phyloP scores from a whole-genome alignment of 169 alveolate species.

The Toxoplasma gondii region DNA sequence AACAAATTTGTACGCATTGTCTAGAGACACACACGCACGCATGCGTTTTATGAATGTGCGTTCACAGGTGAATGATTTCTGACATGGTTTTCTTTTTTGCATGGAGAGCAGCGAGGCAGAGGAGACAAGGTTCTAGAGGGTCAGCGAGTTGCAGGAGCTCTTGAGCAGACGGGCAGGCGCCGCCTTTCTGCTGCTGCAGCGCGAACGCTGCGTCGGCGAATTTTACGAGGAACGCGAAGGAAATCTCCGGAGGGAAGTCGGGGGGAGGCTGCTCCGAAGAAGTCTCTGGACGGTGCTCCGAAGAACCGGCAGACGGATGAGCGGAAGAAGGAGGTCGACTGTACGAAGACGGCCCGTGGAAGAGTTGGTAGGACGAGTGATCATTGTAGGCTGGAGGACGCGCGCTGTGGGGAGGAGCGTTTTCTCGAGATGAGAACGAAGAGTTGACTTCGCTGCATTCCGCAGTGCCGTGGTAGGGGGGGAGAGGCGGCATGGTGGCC shows the following conservation, averaged over 20 bases:
- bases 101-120: conserved; percentile 27
- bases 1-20: not conserved
- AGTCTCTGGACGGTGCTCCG: not conserved
- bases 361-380: too few species aligned
- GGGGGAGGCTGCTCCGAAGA: conserved; percentile 16
- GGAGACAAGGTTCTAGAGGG: conserved; percentile 32
- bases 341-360: too few species aligned
- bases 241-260: conserved; percentile 8
- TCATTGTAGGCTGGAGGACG: too few species aligned
- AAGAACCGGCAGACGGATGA: too few species aligned
- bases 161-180: conserved; percentile 37
- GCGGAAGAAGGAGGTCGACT: too few species aligned
- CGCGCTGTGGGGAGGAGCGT: too few species aligned
- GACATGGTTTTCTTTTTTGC: conserved; percentile 37
- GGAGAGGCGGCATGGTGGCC: too few species aligned
- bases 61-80: not conserved
- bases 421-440: too few species aligned
- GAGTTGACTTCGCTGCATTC: too few species aligned
- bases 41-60: not conserved
- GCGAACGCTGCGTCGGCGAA: conserved; percentile 37
- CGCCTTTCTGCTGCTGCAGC: conserved; percentile 36
- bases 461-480: too few species aligned
- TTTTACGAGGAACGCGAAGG: not conserved
- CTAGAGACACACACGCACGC: not conserved
- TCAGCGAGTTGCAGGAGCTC: conserved; percentile 30